Evolutionary conservation across 208 protist species (phyloP).

Genomic region (Leishmania tropica): DNA sequence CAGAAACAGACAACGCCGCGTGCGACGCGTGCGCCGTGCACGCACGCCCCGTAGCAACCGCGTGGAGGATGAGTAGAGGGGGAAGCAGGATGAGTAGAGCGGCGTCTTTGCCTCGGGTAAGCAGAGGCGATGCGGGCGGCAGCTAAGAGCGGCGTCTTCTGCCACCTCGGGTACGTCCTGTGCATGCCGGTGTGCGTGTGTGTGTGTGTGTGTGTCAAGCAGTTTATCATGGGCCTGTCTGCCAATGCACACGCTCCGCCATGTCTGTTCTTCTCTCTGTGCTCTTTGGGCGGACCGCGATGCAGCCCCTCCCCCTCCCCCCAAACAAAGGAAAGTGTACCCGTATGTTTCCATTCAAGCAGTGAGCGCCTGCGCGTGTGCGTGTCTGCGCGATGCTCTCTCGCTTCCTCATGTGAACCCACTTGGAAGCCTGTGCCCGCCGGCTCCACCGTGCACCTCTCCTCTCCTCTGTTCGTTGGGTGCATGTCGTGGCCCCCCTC

Average conservation of each 20-base stretch:
- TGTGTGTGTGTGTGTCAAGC: not conserved
- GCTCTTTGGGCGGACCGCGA: too few species aligned
- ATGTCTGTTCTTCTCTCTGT: too few species aligned
- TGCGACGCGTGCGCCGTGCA: slow-evolving; percentile 20
- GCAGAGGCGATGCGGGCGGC: too few species aligned
- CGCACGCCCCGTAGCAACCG: slow-evolving; percentile 21
- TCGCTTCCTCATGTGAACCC: not conserved
- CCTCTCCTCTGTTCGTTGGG: not conserved
- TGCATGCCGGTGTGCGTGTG: too few species aligned
- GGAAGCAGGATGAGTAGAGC: slow-evolving; percentile 24
- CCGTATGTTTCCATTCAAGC: not conserved
- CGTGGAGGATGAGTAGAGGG: slow-evolving; percentile 19
- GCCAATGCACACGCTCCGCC: not conserved
- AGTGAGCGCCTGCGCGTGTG: not conserved
- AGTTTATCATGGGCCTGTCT: not conserved
- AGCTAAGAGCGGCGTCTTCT: not conserved
- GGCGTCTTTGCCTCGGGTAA: too few species aligned
- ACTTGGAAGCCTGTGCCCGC: not conserved
- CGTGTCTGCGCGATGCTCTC: not conserved
- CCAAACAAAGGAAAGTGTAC: not conserved
- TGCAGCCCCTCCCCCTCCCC: too few species aligned
- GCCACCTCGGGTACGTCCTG: not conserved
- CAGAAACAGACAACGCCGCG: slow-evolving; percentile 13
- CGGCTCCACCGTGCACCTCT: not conserved
- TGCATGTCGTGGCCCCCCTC: not conserved